Evolutionary conservation across 208 protist genomes (phyloP), one percentile per base, ranked within the genome.

Genomic region (Leishmania major): DNA sequence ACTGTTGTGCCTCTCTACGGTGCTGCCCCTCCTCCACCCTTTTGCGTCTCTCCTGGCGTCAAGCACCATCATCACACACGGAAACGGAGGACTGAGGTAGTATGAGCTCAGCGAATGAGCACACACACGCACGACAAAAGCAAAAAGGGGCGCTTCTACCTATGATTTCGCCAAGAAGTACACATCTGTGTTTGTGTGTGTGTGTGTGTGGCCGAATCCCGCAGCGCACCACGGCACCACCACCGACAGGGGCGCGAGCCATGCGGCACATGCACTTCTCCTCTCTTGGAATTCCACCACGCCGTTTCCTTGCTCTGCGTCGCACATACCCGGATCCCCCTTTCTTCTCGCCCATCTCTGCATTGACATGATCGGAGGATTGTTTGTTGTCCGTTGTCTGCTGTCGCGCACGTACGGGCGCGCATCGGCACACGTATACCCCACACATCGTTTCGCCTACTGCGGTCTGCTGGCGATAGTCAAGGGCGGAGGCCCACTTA

Each of bases 261-360:
- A 45, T 43, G 57, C 51, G 62, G 43, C n/a, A 75, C 66, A 79
- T 40, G 69, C 72, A 40, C 62, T 69, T 7, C 49, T 51, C 22
- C 79, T 19, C 70, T 80, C 35, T 78, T 77, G 60, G 35, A 81
- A 57, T 43, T 25, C 75, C 28, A 11, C 31, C 69, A 70, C 40
- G 62, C 66, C 17, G 45, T 31, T 66, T 28, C 25, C 64, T 67
- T 55, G 74, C 28, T 77, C 53, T 77, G 51, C 73, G 28, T 53
- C 53, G 49, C 57, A 19, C 25, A 28, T 35, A 35, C 7, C 11
- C 22, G 40, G 47, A 57, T 75, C 71, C 60, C 31, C 75, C 2
- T 80, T 67, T 57, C 45, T 31, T 10, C 37, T 71, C 77, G 0
- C 4, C 60, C 49, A 22, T 3, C 28, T 40, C 62, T 15, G 31